Base-by-base conservation (phyloP, 2,329 filamentous ascomycete species). In the Penicillium sp. region DNA sequence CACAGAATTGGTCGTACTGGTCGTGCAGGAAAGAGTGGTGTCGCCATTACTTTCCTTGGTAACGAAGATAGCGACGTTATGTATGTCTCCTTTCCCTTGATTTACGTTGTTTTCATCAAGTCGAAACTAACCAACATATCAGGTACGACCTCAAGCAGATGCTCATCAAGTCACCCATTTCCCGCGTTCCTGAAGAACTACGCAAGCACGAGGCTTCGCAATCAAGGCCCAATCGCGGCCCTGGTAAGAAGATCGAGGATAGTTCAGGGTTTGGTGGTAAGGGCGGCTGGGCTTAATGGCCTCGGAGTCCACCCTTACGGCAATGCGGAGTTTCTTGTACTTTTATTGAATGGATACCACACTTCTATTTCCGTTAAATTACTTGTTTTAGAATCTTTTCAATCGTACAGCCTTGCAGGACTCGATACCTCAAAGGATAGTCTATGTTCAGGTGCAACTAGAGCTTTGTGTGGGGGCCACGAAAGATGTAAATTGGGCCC, bases 1-100 rank as follows among this genome's bases (percentile, higher is more conserved):
- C 95, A 99, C 81, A 88, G 95, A 79, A 90, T 99, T 69, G 95
- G 95, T 75, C 89, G 95, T 79, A 99, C 95, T 1, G 95, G 95
- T 82, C 90, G 95, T 87, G 95, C 95, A 2, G 95, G 95, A 60
- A 98, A 98, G 85, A 93, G 86, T 66, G 95, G 95, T 88, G 88
- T 96, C 50, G 90, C 95, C 2, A 95, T 99, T 62, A 99, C 95
- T 0, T 99, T 99, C 81, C 76, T 98, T 69, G 93, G 92, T 57
- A 89, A 86, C 66, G 95, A 98, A 77, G 95, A 99, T 77, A 73
- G 84, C 1, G 95, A 97, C 73, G 88, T 93, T 24, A 80, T 98
- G 83, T 97, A 82, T 66, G 77, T 75, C 56, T 59, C 48, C 29
- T 27, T 29, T 37, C 48, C 43, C 11, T 26, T 41, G 3, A 35